Base-by-base conservation (phyloP, 345 rosid species). In the Linum lewisii region DNA sequence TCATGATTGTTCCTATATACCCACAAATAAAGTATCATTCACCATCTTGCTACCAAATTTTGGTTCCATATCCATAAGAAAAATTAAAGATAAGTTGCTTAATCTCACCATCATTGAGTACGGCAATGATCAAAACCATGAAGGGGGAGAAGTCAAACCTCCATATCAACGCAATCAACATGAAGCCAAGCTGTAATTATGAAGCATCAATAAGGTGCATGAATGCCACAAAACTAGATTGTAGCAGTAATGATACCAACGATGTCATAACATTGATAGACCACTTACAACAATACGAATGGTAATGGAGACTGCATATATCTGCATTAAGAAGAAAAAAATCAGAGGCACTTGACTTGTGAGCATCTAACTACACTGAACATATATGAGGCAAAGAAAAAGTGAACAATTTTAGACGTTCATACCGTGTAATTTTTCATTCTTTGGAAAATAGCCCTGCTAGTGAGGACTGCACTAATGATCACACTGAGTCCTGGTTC, bases 401-500 rank as follows among this genome's bases (percentile, higher is more conserved):
- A 22, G 5, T 44, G 64, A 63, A n/a, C 13, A 54, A 26, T 34
- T 20, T 42, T 52, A 10, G 37, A 44, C 21, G 45, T 29, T 51
- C 69, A 77, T 50, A 89, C 95, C 1, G 98, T 91, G 75, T 91
- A 91, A 68, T 91, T 91, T 78, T 88, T 91, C 96, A 91, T 88
- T 77, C 96, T 91, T 64, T 90, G 97, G 73, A 90, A 90, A 63
- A 90, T 87, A 52, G 97, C 96, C 69, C 94, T 69, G 72, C 96
- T 87, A 66, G 97, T 87, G 57, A 90, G 79, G 70, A 88, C 96
- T 11, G 95, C 98, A 71, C 92, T 85, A 21, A 91, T 81, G 67
- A 91, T 88, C 52, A 91, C 98, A 63, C 98, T 91, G 52, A 88
- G 69, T 38, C 98, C 98, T n/a, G 92, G 84, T 70, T 91, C 98